Percentiles rank a stretch among this genome's conserved stretches.
phyloP scores from a whole-genome alignment of 805 yeast species.

The Clavispora vitiphila region DNA sequence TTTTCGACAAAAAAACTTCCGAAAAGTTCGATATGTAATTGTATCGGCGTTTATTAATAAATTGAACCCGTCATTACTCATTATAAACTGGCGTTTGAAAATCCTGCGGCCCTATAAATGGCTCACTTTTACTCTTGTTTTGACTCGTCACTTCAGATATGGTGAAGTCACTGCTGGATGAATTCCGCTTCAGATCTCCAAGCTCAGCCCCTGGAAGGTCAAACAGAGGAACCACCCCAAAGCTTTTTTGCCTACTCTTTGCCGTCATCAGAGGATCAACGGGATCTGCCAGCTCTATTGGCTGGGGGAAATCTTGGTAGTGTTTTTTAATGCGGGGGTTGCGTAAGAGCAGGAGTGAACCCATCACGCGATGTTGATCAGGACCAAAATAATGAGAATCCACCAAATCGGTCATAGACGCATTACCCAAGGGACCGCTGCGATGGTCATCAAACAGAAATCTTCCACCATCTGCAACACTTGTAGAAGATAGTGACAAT shows the following conservation, averaged over 20 bases:
- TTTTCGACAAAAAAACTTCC: conserved; percentile 13
- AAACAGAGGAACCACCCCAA: conserved; percentile 10
- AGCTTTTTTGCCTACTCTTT: conserved; percentile 11
- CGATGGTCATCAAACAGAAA: conserved; percentile 3
- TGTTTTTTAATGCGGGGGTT: conserved; percentile 15
- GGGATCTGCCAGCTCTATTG: not conserved
- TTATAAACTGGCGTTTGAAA: not conserved
- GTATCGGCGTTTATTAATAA: not conserved
- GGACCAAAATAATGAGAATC: conserved; percentile 7
- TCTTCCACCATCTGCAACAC: conserved; percentile 6
- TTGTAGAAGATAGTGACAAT: conserved; percentile 7
- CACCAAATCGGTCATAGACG: conserved; percentile 13
- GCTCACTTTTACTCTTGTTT: not conserved
- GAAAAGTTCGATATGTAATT: conserved; percentile 8
- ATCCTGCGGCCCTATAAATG: not conserved
- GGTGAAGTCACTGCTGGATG: conserved; percentile 7
- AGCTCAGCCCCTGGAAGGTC: not conserved
- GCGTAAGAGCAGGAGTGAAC: conserved; percentile 7
- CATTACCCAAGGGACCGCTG: not conserved
- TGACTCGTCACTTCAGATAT: conserved; percentile 4
- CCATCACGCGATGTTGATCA: conserved; percentile 6
- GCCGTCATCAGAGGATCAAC: not conserved
- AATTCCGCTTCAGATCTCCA: conserved; percentile 1
- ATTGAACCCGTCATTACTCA: not conserved
- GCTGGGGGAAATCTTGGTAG: conserved; percentile 5